Conservation (phyloP, 75 land plant species). For the Picea glauca region DNA sequence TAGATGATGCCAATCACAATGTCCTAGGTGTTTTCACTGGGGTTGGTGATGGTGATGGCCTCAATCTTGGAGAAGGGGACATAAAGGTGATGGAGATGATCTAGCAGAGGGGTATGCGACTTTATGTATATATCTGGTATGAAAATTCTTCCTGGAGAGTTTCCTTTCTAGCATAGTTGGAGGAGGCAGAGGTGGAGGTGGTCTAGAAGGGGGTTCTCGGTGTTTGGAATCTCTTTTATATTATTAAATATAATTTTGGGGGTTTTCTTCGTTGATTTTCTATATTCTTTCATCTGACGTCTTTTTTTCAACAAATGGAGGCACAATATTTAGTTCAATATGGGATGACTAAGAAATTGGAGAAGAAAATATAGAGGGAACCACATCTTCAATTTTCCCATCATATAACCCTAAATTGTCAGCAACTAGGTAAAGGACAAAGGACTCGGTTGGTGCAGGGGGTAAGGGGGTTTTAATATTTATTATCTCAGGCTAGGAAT, state of each 20-base stretch:
- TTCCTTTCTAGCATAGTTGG: background rate
- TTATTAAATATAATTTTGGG: background rate
- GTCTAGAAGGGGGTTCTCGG: slow-evolving; percentile 1
- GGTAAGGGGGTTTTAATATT: background rate
- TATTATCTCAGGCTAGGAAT: background rate
- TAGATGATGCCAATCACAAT: too few species aligned
- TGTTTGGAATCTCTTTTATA: background rate
- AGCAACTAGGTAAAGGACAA: background rate
- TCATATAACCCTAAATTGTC: background rate
- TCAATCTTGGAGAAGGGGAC: slow-evolving; percentile 23
- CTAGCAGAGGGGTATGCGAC: background rate
- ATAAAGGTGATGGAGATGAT: slow-evolving; percentile 14
- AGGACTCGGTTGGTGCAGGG: background rate
- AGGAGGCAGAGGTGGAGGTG: background rate
- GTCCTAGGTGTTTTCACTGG: too few species aligned
- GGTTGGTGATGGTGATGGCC: slow-evolving; percentile 5
- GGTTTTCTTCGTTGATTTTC: background rate
- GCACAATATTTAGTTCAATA: slow-evolving; percentile 8
- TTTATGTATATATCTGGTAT: background rate
- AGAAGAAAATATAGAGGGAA: slow-evolving; percentile 39
- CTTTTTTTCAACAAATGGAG: background rate
- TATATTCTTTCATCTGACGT: slow-evolving; percentile 12
- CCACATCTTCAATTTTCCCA: slow-evolving; percentile 12
- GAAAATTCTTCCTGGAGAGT: background rate
- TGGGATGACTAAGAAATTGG: slow-evolving; percentile 48